Evolutionary conservation across 2,329 filamentous ascomycete genomes (phyloP).

Genomic region (Hymenotorrendiella dingleyae): DNA sequence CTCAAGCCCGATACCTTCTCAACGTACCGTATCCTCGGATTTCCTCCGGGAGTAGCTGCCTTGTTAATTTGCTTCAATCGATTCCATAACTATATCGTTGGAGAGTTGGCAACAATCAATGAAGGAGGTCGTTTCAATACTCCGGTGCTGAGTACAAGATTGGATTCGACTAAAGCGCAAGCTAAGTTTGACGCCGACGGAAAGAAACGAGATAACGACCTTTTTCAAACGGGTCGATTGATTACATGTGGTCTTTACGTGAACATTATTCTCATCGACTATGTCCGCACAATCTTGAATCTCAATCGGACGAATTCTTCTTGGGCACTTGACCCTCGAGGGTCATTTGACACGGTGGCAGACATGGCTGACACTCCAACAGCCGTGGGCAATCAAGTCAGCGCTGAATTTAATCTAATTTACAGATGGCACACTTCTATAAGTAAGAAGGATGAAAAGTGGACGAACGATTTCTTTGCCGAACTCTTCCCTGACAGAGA

Average conservation of each 20-base stretch:
- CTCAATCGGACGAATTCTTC: slow-evolving; percentile 32
- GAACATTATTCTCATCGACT: slow-evolving; percentile 71
- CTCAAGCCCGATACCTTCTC: slow-evolving; percentile 66
- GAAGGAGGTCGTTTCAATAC: slow-evolving; percentile 73
- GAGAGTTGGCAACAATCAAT: slow-evolving; percentile 56
- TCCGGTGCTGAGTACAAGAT: no score
- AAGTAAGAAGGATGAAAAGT: slow-evolving; percentile 66
- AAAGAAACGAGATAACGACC: slow-evolving; percentile 44
- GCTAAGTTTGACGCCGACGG: no score
- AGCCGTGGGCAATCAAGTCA: slow-evolving; percentile 76
- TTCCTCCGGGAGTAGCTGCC: background rate
- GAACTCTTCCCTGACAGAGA: background rate
- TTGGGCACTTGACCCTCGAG: slow-evolving; percentile 70
- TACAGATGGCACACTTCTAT: slow-evolving; percentile 84
- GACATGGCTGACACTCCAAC: no score
- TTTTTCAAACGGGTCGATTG: slow-evolving; percentile 71
- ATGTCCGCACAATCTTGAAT: slow-evolving; percentile 57
- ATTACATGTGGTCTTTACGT: slow-evolving; percentile 68
- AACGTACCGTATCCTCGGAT: slow-evolving; percentile 42
- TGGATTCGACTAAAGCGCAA: no score
- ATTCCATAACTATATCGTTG: slow-evolving; percentile 70
- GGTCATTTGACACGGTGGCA: background rate
- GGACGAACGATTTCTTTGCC: slow-evolving; percentile 46
- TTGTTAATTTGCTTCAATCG: slow-evolving; percentile 52
- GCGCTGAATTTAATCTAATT: slow-evolving; percentile 79